Evolutionary conservation across 1,284 basidiomycete genomes (phyloP).

Genomic region (Schizophyllum amplum): DNA sequence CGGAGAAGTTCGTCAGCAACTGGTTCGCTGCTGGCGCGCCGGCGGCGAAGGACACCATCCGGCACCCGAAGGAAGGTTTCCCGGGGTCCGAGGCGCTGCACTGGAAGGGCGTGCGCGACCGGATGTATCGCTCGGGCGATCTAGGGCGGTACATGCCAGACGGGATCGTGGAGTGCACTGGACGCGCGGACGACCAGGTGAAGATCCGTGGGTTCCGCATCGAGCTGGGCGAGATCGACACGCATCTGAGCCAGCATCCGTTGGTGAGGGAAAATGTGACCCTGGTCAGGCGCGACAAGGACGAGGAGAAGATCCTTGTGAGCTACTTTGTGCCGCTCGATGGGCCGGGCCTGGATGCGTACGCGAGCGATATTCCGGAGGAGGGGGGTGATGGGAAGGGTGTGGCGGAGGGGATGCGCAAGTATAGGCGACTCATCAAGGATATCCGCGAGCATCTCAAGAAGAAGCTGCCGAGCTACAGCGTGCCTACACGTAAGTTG

Average conservation of each 20-base stretch:
- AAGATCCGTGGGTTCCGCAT: slow-evolving; percentile 99
- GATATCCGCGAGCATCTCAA: slow-evolving; percentile 94
- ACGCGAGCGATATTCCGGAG: slow-evolving; percentile 66
- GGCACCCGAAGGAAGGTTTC: slow-evolving; percentile 42
- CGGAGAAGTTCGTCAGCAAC: slow-evolving; percentile 88
- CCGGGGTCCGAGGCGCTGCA: slow-evolving; percentile 66
- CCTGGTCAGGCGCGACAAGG: slow-evolving; percentile 93
- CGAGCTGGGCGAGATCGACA: slow-evolving; percentile 98
- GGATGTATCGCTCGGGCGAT: slow-evolving; percentile 98
- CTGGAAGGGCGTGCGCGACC: slow-evolving; percentile 97
- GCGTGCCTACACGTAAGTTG: slow-evolving; percentile 78
- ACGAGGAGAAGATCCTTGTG: slow-evolving; percentile 98
- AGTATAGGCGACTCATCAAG: slow-evolving; percentile 85
- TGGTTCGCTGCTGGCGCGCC: slow-evolving; percentile 69
- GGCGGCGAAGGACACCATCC: slow-evolving; percentile 63
- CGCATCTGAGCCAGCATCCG: slow-evolving; percentile 89
- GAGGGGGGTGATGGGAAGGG: slow-evolving; percentile 54
- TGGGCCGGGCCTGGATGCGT: slow-evolving; percentile 61
- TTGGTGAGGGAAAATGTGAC: slow-evolving; percentile 96
- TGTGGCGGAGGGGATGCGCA: slow-evolving; percentile 66
- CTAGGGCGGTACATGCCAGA: slow-evolving; percentile 91
- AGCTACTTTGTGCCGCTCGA: slow-evolving; percentile 96
- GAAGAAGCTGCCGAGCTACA: slow-evolving; percentile 94
- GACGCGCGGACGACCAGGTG: slow-evolving; percentile 97
- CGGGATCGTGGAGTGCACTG: slow-evolving; percentile 95